Evolutionary conservation across 306 rosid species (phyloP).

Genomic region (Urtica urens): DNA sequence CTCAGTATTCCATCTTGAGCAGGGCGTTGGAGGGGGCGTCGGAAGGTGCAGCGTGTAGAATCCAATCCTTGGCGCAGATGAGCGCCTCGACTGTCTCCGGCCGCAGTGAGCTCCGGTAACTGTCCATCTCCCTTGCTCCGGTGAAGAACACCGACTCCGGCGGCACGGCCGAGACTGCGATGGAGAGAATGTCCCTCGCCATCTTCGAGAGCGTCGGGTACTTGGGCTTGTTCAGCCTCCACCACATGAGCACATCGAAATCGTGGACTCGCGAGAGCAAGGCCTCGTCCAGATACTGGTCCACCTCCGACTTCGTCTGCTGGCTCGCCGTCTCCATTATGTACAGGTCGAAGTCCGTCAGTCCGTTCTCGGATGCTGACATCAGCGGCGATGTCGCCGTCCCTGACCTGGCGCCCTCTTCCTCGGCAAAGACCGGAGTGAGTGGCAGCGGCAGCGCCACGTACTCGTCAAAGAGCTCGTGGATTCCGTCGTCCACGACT

Average conservation of each 20-base stretch:
- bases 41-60: conserved; percentile 43
- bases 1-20: conserved; percentile 46
- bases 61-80: conserved; percentile 91
- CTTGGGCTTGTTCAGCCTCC: conserved; percentile 84
- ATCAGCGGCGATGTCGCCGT: conserved; percentile 34
- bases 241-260: conserved; percentile 79
- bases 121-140: conserved; percentile 59
- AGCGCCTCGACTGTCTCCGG: conserved; percentile 90
- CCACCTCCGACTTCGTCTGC: conserved; percentile 75
- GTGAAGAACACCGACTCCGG: conserved; percentile 47
- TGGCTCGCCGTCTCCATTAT: conserved; percentile 91
- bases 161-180: conserved; percentile 57
- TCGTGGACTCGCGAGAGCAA: conserved; percentile 72
- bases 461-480: conserved; percentile 80
- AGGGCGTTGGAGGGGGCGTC: conserved; percentile 35
- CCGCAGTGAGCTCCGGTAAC: conserved; percentile 56
- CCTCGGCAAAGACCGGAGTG: conserved; percentile 70
- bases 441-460: conserved; percentile 70
- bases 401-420: conserved; percentile 48
- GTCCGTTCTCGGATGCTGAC: conserved; percentile 80
- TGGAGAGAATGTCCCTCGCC: conserved; percentile 75
- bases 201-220: conserved; percentile 91
- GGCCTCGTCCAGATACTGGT: conserved; percentile 85
- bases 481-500: conserved; percentile 80
- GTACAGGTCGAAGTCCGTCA: conserved; percentile 81